Evolutionary conservation across 352 stramenopile species (phyloP).

Genomic region (Globisporangium camurandrum): DNA sequence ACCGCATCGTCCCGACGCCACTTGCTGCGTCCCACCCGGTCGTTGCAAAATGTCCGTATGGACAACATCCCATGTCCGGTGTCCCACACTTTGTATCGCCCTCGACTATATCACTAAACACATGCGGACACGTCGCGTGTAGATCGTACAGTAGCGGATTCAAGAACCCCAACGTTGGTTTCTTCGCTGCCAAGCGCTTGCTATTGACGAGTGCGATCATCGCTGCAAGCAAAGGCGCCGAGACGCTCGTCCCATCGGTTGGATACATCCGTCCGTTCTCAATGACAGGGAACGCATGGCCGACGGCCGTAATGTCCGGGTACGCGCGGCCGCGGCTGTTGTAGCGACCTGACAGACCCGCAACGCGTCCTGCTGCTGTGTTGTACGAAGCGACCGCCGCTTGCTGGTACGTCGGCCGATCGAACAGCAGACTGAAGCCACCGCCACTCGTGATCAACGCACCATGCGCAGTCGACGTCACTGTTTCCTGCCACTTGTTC

Average conservation of each 20-base stretch:
- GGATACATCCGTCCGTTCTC: slow-evolving; percentile 39
- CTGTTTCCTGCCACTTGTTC: slow-evolving; percentile 36
- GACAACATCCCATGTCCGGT: slow-evolving; percentile 38
- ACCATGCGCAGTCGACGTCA: slow-evolving; percentile 33
- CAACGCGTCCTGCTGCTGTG: slow-evolving; percentile 12
- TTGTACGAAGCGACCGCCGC: slow-evolving; percentile 33
- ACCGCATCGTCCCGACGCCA: slow-evolving; percentile 50
- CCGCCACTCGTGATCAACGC: slow-evolving; percentile 72
- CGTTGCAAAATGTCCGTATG: slow-evolving; percentile 31
- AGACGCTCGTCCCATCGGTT: slow-evolving; percentile 70
- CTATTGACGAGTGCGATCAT: slow-evolving; percentile 59
- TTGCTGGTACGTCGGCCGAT: slow-evolving; percentile 39
- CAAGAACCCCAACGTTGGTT: slow-evolving; percentile 51
- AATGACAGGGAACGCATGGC: slow-evolving; percentile 55
- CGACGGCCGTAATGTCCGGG: slow-evolving; percentile 57
- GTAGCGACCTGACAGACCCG: slow-evolving; percentile 23
- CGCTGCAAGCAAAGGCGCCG: slow-evolving; percentile 55
- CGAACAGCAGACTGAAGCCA: slow-evolving; percentile 54
- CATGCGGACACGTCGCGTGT: slow-evolving; percentile 43
- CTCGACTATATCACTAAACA: slow-evolving; percentile 62
- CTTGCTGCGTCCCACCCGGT: slow-evolving; percentile 66
- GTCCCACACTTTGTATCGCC: slow-evolving; percentile 52
- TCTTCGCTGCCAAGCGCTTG: slow-evolving; percentile 21
- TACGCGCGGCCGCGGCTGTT: slow-evolving; percentile 39
- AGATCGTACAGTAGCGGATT: slow-evolving; percentile 70